Evolutionary conservation across 768 basidiomycete genomes (phyloP).

Genomic region (Saitozyma sp.): DNA sequence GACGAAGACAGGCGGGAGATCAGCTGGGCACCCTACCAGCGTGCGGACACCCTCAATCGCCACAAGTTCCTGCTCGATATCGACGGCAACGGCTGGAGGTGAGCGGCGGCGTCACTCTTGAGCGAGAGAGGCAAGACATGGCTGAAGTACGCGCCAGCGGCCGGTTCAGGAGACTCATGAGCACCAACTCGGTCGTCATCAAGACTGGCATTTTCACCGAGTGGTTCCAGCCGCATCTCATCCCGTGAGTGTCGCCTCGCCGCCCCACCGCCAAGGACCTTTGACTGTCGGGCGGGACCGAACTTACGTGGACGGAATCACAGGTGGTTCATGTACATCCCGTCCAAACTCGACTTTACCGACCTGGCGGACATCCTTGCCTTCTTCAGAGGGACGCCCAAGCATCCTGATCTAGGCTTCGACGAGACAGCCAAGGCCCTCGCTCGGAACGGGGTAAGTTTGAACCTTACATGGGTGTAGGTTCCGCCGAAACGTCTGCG

Average conservation of each 20-base stretch:
- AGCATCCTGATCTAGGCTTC: constrained; percentile 51
- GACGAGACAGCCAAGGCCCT: constrained; percentile 54
- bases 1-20: constrained; percentile 35
- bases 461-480: too few relatives aligned
- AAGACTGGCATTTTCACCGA: constrained; percentile 54
- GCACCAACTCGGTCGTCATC: constrained; percentile 54
- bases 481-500: background rate
- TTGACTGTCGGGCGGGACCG: background rate
- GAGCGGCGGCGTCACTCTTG: constrained; percentile 10
- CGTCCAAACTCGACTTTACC: constrained; percentile 50
- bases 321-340: constrained; percentile 53
- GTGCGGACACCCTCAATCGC: constrained; percentile 45
- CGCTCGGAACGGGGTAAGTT: constrained; percentile 50
- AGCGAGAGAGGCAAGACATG: background rate
- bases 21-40: constrained; percentile 43
- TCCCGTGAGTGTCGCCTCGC: constrained; percentile 36
- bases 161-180: constrained; percentile 50
- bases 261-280: background rate
- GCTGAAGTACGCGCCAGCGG: constrained; percentile 15
- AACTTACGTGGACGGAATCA: background rate
- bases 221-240: constrained; percentile 53
- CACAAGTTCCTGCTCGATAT: constrained; percentile 54
- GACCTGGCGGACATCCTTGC: constrained; percentile 52
- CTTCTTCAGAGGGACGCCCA: constrained; percentile 52
- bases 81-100: constrained; percentile 49